Conservation (phyloP, 345 rosid genomes). For the Euclidium syriacum region DNA sequence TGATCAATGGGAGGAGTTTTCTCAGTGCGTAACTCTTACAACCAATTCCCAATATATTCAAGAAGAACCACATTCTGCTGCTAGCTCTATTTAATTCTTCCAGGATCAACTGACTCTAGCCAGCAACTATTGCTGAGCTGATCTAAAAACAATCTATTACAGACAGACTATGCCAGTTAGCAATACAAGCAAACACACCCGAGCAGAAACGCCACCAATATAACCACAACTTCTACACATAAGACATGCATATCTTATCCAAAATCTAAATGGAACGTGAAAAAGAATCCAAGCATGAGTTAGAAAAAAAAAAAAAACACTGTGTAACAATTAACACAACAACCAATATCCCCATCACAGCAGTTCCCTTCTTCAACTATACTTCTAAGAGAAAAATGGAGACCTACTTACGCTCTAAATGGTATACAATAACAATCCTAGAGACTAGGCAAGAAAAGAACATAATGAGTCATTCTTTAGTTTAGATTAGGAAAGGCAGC, state of each 20-base stretch:
- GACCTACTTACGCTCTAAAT: not conserved
- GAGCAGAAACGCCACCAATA: not conserved
- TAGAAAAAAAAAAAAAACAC: not conserved
- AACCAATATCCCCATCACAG: not conserved
- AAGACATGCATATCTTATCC: not conserved
- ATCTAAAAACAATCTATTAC: not conserved
- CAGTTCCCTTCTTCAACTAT: not conserved
- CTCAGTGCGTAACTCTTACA: not conserved
- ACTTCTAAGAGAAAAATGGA: not conserved
- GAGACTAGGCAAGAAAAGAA: not conserved
- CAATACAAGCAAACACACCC: not conserved
- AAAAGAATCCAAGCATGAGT: not conserved
- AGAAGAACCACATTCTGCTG: slow-evolving; percentile 4
- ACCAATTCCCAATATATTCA: not conserved
- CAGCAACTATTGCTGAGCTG: not conserved
- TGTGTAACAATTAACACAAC: not conserved
- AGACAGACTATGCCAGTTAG: not conserved
- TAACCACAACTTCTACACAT: not conserved
- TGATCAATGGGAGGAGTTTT: not conserved
- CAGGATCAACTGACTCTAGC: not conserved
- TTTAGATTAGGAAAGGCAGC: not conserved
- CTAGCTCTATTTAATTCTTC: not conserved
- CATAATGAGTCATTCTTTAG: not conserved
- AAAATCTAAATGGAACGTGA: not conserved
- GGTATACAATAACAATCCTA: not conserved